These are phyloP conservation scores for Macaranga tanarius DNA, from an alignment of 441 rosid genomes.

Conservation along the genomic window DNA sequence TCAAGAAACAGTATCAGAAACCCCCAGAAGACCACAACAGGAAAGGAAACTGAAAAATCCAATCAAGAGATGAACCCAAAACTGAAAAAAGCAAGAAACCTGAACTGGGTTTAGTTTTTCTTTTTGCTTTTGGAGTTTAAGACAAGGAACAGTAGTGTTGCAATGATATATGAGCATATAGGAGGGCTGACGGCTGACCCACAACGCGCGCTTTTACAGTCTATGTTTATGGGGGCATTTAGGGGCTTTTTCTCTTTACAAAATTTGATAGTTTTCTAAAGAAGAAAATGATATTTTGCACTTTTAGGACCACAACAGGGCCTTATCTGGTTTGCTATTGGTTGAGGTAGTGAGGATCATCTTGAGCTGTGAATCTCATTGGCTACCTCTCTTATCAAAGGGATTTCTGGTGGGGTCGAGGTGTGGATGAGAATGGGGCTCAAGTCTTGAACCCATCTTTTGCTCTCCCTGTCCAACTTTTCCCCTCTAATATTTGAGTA, in stretches of 20 bases:
- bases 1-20: neutral
- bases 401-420: constrained; percentile 62
- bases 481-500: constrained; percentile 1
- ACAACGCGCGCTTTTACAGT: constrained; percentile 33
- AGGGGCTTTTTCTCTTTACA: neutral
- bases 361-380: constrained; percentile 44
- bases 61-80: neutral
- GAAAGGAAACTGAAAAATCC: neutral
- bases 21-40: neutral
- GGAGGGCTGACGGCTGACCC: constrained; percentile 37
- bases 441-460: neutral
- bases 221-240: neutral
- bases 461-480: neutral
- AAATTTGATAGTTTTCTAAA: neutral
- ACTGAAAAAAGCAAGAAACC: neutral
- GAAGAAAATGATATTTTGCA: constrained; percentile 6
- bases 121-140: neutral
- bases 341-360: constrained; percentile 43
- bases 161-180: neutral
- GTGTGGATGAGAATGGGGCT: constrained; percentile 26
- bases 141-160: neutral
- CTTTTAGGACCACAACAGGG: constrained; percentile 39
- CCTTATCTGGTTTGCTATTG: constrained; percentile 76
- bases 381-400: constrained; percentile 43
- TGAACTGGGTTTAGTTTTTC: neutral